These are phyloP conservation scores for Pichia norvegensis DNA, from an alignment of 1,139 yeast species.

Conservation along the genomic window DNA sequence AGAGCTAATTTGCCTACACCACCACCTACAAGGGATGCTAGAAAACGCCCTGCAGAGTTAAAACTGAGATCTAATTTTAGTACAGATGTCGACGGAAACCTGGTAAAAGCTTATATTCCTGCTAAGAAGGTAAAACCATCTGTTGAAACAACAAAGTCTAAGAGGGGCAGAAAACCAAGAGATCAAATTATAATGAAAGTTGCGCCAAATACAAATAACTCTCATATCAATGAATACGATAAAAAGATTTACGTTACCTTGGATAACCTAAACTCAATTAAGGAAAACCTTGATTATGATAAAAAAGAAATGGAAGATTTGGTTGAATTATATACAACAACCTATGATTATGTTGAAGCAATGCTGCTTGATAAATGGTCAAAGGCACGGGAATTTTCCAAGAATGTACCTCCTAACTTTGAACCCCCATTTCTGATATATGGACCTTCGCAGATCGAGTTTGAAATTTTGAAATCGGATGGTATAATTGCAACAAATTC, in stretches of 20 bases:
- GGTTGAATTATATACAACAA: constrained; percentile 3
- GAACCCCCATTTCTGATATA: constrained; percentile 23
- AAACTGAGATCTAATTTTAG: neutral
- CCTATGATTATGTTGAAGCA: constrained; percentile 12
- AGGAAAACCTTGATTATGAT: constrained; percentile 6
- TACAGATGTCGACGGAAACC: neutral
- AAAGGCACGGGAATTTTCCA: constrained; percentile 4
- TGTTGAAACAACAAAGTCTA: neutral
- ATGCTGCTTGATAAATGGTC: constrained; percentile 12
- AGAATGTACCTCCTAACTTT: constrained; percentile 6
- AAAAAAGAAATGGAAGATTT: constrained; percentile 5
- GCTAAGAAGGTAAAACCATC: neutral
- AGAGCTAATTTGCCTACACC: constrained; percentile 14
- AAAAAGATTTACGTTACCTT: constrained; percentile 3
- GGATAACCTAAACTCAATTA: constrained; percentile 5
- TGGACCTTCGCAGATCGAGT: constrained; percentile 27
- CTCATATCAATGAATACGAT: neutral
- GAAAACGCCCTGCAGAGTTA: neutral
- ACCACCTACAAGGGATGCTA: neutral
- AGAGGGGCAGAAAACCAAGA: neutral
- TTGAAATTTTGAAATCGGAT: constrained; percentile 21
- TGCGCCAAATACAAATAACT: neutral
- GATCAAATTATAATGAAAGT: neutral
- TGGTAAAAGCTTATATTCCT: neutral
- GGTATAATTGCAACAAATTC: constrained; percentile 25